These are phyloP conservation scores for Acanthamoeba sp. DNA, from an alignment of 208 protist genomes.

Conservation along the genomic window DNA sequence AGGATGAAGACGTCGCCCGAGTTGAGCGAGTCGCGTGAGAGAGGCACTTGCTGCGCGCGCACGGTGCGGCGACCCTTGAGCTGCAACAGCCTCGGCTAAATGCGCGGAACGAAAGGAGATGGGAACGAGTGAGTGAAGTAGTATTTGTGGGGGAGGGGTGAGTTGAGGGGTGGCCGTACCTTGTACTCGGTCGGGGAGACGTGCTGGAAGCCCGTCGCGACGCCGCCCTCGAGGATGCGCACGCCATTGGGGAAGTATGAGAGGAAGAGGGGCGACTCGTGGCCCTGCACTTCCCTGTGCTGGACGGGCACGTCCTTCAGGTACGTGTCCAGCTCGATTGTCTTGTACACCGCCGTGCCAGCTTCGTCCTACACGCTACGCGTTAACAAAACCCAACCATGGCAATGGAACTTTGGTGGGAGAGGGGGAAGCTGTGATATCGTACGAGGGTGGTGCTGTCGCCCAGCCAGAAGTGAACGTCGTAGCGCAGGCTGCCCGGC, in stretches of 20 bases:
- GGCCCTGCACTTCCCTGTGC: conserved; percentile 87
- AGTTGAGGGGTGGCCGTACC: neutral
- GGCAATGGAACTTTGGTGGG: no score
- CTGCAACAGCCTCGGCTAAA: conserved; percentile 83
- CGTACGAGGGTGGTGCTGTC: conserved; percentile 49
- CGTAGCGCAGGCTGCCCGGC: neutral
- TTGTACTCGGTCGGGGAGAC: conserved; percentile 84
- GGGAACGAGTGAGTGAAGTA: neutral
- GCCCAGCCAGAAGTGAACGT: conserved; percentile 76
- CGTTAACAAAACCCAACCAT: no score
- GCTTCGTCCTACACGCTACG: conserved; percentile 75
- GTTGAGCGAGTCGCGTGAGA: conserved; percentile 47
- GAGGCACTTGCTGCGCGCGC: conserved; percentile 21
- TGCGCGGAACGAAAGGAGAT: neutral
- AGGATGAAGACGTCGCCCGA: conserved; percentile 70
- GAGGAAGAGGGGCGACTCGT: conserved; percentile 83
- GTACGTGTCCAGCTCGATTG: conserved; percentile 90
- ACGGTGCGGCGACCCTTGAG: conserved; percentile 78
- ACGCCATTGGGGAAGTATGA: conserved; percentile 76
- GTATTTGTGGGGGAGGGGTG: neutral
- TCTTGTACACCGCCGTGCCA: conserved; percentile 76
- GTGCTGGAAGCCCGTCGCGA: conserved; percentile 88
- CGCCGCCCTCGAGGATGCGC: conserved; percentile 85
- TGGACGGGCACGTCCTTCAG: conserved; percentile 88
- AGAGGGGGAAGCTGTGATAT: neutral